Base-by-base conservation (phyloP, 495 filamentous ascomycete species). In the Lindgomyces ingoldianus region DNA sequence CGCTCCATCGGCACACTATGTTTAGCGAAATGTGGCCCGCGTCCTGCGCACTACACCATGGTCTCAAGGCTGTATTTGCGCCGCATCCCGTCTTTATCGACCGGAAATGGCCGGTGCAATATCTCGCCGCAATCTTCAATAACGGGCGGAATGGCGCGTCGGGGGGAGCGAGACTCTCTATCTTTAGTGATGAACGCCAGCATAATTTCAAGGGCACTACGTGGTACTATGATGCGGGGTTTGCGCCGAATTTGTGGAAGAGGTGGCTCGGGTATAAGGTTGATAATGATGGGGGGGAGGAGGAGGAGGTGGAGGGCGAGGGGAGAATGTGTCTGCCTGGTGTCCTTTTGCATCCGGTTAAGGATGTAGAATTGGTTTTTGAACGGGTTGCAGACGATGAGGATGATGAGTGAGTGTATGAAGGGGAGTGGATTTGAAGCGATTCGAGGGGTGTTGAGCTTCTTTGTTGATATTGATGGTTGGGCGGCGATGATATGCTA, bases 11-110 rank as follows among this genome's bases (percentile, higher is more conserved):
- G 53, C 93, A 93, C 76, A 88, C 87, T 65, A 93, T 94, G 77
- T 98, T 96, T 78, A 89, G 90, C 0, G 94, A 98, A 74, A 97
- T 97, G 92, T 97, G 90, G 90, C 89, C 93, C 0, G 88, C 88
- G 18, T 90, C 89, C 0, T 82, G 86, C 3, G 89, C 93, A 8
- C 81, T 98, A 2, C 95, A 98, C 55, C 94, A 98, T 72, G 94
- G 94, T 11, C 85, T 91, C 79, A 98, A 98, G 77, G 94, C 91
- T 47, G 94, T 98, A 22, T 96, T 87, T 70, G 91, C 87, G 12
- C 94, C 94, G 1, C 94, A 98, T 72, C 91, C 93, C 0, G 81
- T 96, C 39, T 96, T 89, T 73, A 84, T 98, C 22, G 94, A 98
- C 73, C 89, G 94, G 46, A 80, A 83, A 51, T 98, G 94, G 94